Base-by-base conservation (phyloP, 2,329 filamentous ascomycete genomes). In the Polytolypa hystricis region DNA sequence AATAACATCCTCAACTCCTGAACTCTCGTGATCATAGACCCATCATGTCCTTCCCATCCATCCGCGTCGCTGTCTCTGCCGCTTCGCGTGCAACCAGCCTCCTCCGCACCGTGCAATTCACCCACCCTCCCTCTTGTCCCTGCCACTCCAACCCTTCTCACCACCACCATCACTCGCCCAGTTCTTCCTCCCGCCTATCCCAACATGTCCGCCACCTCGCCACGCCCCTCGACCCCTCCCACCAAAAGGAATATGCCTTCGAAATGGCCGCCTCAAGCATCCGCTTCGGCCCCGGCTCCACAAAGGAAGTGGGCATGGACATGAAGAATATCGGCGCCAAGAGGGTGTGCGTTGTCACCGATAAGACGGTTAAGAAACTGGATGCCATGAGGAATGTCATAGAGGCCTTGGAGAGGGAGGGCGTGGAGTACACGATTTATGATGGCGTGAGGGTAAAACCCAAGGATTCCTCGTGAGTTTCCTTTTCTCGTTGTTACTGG, bases 241-340 rank as follows among this genome's bases (percentile, higher is more conserved):
- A 77, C 45, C 74, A 86, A 53, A 94, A 93, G 58, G 91, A 98
- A 59, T 98, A 98, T 64, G 91, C 91, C 10, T 98, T 98, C 56
- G 91, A 98, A 60, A 93, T 98, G 89, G 91, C 91, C 0, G 86
- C 91, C 1, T 93, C 84, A 1, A 84, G 81, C 18, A 95, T 98
- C 53, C 78, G 91, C 9, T 98, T 96, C 51, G 91, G 91, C 0
- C 84, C 85, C 0, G 91, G 91, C 4, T 83, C 81, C 39, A 98
- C 91, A 16, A 84, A 85, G 60, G 91, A 98, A 61, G 86, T 98
- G 14, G 91, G 91, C 46, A 96, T 96, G 91, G 91, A 98, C 61
- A 79, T 96, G 48, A 81, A 78, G 62, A 96, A 98, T 56, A 72
- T 98, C 69, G 82, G 83, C 10, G 79, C 81, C 5, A 82, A 84